These are phyloP conservation scores for Plantago elongata DNA, from an alignment of 257 asterid genomes.

Conservation along the genomic window DNA sequence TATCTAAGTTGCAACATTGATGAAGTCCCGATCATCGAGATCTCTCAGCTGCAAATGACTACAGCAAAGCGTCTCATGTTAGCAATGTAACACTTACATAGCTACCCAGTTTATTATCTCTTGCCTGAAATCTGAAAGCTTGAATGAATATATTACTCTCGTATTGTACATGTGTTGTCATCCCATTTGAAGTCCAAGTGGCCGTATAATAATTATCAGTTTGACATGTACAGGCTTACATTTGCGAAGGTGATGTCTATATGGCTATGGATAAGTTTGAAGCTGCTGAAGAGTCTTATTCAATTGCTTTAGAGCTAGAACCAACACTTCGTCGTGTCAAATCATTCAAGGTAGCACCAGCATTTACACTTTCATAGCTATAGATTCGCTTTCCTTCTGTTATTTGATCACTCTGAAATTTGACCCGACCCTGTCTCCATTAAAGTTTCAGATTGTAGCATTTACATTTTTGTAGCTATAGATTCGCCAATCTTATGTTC, in stretches of 20 bases:
- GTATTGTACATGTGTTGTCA: neutral
- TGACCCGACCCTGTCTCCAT: neutral
- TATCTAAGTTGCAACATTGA: neutral
- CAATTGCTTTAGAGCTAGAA: slow-evolving; percentile 59
- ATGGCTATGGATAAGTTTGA: slow-evolving; percentile 56
- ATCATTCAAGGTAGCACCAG: slow-evolving; percentile 60
- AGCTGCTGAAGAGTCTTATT: slow-evolving; percentile 64
- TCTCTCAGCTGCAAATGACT: neutral
- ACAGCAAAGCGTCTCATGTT: neutral
- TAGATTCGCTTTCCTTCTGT: no score
- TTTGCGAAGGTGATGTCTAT: slow-evolving; percentile 77
- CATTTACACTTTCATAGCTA: slow-evolving; percentile 6
- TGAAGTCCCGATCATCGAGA: neutral
- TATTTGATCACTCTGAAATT: neutral
- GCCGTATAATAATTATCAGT: slow-evolving; percentile 1
- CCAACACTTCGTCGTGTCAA: slow-evolving; percentile 77
- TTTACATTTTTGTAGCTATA: slow-evolving; percentile 1
- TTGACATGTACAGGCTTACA: slow-evolving; percentile 48
- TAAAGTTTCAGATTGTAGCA: neutral
- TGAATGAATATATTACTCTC: slow-evolving; percentile 1
- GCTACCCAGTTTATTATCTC: slow-evolving; percentile 1
- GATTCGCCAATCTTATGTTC: neutral
- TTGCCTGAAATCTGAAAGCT: slow-evolving; percentile 12
- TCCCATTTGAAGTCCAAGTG: slow-evolving; percentile 6
- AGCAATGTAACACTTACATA: neutral